Base-by-base conservation (phyloP, 768 basidiomycete species). In the Tylopilus sp. region DNA sequence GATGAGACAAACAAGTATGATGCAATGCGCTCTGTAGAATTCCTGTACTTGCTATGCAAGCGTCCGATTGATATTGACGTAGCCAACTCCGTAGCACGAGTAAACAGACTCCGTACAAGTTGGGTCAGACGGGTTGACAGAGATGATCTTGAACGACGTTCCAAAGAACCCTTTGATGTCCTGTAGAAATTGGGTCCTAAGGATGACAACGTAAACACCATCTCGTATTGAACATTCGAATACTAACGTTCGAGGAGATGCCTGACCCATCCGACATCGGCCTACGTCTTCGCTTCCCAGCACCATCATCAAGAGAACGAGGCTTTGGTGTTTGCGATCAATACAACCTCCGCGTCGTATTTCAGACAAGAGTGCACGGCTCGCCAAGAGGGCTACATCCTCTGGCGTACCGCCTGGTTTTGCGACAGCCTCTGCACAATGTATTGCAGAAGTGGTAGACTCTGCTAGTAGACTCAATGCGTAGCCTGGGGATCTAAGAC, bases 221-320 rank as follows among this genome's bases (percentile, higher is more conserved):
- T 26, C 22, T 50, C 38, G 21, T 6, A 21, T n/a, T 9, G 28
- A 33, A 30, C 33, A 30, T 20, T 12, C 47, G 62, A n/a, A 40
- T 28, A 79, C 90, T 69, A 53, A 90, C 90, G 90, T 91, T 67
- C 89, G 79, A 15, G 80, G 70, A 11, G 90, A 92, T 17, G 92
- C 83, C 59, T 88, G 85, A 4, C 87, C 83, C 82, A 98, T 88
- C 51, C 82, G 75, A 72, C 90, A 92, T 53, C 88, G 82, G 1
- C 93, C 91, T 0, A 98, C 93, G 65, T 99, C 97, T 65, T 98
- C 97, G 54, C 91, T 95, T 9, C 97, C 97, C n/a, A 98, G 75
- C 3, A 89, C 86, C 91, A 99, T 95, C 76, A 92, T 79, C 31
- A 95, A 69, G 36, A 95, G 73, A 4, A 95, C 86, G 9, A 98